These are phyloP conservation scores for Zygoascus tannicola DNA, from an alignment of 805 yeast genomes.

Conservation along the genomic window DNA sequence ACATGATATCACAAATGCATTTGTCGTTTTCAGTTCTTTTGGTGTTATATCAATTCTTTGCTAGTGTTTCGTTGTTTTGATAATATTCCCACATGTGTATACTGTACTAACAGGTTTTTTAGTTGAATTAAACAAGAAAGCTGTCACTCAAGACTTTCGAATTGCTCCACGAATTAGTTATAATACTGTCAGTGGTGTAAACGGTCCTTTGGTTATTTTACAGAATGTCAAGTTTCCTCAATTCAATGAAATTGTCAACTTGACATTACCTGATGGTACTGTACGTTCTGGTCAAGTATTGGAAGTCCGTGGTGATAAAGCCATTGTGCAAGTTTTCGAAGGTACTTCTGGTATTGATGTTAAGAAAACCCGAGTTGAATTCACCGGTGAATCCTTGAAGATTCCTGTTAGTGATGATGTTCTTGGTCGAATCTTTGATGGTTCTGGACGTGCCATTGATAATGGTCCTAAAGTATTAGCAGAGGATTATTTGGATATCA, in stretches of 20 bases:
- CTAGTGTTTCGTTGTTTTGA: no score
- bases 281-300: slow-evolving; percentile 95
- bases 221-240: slow-evolving; percentile 83
- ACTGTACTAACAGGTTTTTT: no score
- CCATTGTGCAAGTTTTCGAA: slow-evolving; percentile 97
- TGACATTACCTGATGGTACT: slow-evolving; percentile 93
- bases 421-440: slow-evolving; percentile 96
- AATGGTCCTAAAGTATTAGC: slow-evolving; percentile 98
- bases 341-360: slow-evolving; percentile 99
- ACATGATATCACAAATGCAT: no score
- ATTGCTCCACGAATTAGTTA: slow-evolving; percentile 85
- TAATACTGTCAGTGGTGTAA: slow-evolving; percentile 96
- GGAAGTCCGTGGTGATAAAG: slow-evolving; percentile 95
- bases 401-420: slow-evolving; percentile 95
- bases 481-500: slow-evolving; percentile 95
- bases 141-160: slow-evolving; percentile 85
- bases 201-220: slow-evolving; percentile 92
- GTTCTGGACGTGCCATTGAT: slow-evolving; percentile 97
- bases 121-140: slow-evolving; percentile 74
- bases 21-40: no score
- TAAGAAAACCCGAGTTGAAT: slow-evolving; percentile 93
- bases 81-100: not conserved
- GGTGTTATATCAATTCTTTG: no score
- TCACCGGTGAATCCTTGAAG: slow-evolving; percentile 88
- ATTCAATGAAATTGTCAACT: slow-evolving; percentile 91